Evolutionary conservation across 1,284 basidiomycete genomes (phyloP), one percentile per base, ranked within the genome.

Genomic region (Trichosporon inkin): DNA sequence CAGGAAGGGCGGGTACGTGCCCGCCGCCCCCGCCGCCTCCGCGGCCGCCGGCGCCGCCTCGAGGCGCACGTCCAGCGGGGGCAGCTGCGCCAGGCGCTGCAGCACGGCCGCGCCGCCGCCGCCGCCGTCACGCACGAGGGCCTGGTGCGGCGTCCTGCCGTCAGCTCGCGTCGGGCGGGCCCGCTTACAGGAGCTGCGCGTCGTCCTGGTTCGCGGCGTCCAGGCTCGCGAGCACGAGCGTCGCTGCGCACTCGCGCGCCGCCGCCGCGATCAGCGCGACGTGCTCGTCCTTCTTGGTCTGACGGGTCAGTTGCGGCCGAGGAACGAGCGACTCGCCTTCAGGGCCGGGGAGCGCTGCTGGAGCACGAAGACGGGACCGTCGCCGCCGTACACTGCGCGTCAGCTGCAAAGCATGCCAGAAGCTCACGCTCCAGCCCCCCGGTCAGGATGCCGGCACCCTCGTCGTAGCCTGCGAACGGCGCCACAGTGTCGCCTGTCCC

Each of bases 121-220:
- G 79, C 59, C n/a, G 79, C 79, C 16, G 74, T 77, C 57, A 69
- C 76, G 62, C 28, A 69, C 32, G 72, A 71, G 22, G 82, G 82
- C 41, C 72, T 78, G 70, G 61, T 61, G 58, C n/a, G 66, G 68
- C 41, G 61, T 58, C 37, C 70, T 71, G 41, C 3, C 3, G 55
- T 61, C 34, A 66, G 41, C 17, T 36, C 7, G n/a, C 6, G 32
- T 40, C 47, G 32, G 36, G 40, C 24, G 49, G 19, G 24, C 35
- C 11, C 80, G 28, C 88, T 62, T 71, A 90, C 88, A 82, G 68
- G 82, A 91, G 87, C 68, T 90, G 88, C 2, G 82, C 79, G 68
- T 91, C 89, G 40, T 85, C 85, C 66, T 88, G 83, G 67, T 87
- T 84, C 11, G 85, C 84, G 13, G 84, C 80, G 71, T 90, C 87